Evolutionary conservation across 2,329 filamentous ascomycete species (phyloP).

Genomic region (Ophiocordyceps robertsii): DNA sequence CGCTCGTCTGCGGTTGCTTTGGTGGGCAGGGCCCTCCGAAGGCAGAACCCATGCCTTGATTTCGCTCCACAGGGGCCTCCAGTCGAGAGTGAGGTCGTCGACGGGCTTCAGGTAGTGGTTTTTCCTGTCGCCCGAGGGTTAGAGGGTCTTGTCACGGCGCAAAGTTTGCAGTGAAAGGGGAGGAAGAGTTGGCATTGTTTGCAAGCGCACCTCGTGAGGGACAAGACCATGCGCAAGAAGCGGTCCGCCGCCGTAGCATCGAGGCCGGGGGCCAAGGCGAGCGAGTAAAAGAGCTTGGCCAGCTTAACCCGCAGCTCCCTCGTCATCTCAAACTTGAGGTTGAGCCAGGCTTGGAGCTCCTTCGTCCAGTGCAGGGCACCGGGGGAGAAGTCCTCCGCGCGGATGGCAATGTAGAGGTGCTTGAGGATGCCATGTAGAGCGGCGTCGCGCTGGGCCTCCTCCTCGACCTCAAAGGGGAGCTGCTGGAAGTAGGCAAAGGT

Average conservation of each 20-base stretch:
- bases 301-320: slow-evolving; percentile 71
- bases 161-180: background rate
- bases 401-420: slow-evolving; percentile 82
- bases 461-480: slow-evolving; percentile 80
- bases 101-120: slow-evolving; percentile 90
- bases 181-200: background rate
- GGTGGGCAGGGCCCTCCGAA: slow-evolving; percentile 59
- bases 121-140: slow-evolving; percentile 40
- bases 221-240: slow-evolving; percentile 93
- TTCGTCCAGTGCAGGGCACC: slow-evolving; percentile 95
- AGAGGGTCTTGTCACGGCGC: background rate
- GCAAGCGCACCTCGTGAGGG: slow-evolving; percentile 67
- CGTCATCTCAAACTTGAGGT: slow-evolving; percentile 93
- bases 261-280: slow-evolving; percentile 78
- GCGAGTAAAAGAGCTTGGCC: slow-evolving; percentile 86
- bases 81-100: slow-evolving; percentile 83
- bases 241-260: slow-evolving; percentile 72
- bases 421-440: slow-evolving; percentile 81
- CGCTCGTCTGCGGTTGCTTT: slow-evolving; percentile 38
- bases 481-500: slow-evolving; percentile 89
- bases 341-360: slow-evolving; percentile 89
- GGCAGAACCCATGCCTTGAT: slow-evolving; percentile 84
- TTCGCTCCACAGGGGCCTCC: slow-evolving; percentile 86
- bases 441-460: slow-evolving; percentile 60
- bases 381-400: slow-evolving; percentile 85